Evolutionary conservation across 768 basidiomycete species (phyloP), one percentile per base, ranked within the genome.

Genomic region (Serpula lacrymans): DNA sequence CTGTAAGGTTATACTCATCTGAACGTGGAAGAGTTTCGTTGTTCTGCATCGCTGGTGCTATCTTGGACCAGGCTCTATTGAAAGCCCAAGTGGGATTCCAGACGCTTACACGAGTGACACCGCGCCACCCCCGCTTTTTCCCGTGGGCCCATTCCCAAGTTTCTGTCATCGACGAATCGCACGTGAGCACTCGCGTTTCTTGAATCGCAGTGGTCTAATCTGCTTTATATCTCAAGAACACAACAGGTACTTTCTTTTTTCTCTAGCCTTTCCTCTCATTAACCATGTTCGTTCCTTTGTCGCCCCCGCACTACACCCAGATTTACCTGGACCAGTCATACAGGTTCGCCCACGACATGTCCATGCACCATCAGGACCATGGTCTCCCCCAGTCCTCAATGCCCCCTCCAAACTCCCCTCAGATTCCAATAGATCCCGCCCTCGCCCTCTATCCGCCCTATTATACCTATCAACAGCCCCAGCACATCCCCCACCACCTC

Each of bases 381-480:
- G 47, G 45, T 50, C 46, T 64, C 40, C 57, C 62, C 50, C 60
- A 63, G 53, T 51, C 58, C 27, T 36, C 48, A 17, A 65, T 65
- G 64, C 62, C 50, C 46, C 63, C 63, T 42, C 74, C 80, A 41
- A 72, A 75, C 38, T 79, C 82, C 18, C 75, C 81, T 1, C 69
- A 80, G 30, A 69, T 78, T 37, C 78, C 78, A 25, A 82, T 87
- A 39, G 84, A 88, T 62, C 85, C 85, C 16, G 65, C 83, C 4
- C 70, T 88, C 5, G 69, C 80, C n/a, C 62, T 84, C 23, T 84
- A 83, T 44, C 68, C 84, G 3, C 61, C 72, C 1, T 86, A 84
- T 58, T 86, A 85, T 54, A 37, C 60, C 22, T 69, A 74, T 52
- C 78, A 80, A 49, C 71, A 69, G 30, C 65, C 64, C 26, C 72